Base-by-base conservation (phyloP, 2,329 filamentous ascomycete species). In the Cryphonectria japonica region DNA sequence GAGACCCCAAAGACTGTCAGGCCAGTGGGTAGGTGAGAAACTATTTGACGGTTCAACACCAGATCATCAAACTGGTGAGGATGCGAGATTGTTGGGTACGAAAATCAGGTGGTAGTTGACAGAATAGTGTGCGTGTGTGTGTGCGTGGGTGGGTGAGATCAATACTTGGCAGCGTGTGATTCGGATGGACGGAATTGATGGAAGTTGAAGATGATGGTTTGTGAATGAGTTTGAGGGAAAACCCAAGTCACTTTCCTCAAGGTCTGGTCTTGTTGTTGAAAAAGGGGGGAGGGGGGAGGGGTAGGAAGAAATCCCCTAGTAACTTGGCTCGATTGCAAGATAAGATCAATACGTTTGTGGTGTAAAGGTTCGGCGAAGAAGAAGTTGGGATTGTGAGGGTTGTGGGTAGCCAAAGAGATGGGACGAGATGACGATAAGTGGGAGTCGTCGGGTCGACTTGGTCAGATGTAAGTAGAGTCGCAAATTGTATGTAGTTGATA, bases 351-450 rank as follows among this genome's bases (percentile, higher is more conserved):
- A 16, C 54, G 5, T 50, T 50, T 7, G 22, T 50, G 54, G 54
- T 32, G 26, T 59, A 26, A 29, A 59, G 29, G 54, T 59, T 14
- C 19, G 9, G 26, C 14, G 29, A 34, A 32, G 13, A 59, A n/a
- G 7, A 50, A n/a, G 22, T 9, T 32, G 54, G 26, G 29, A 39
- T 61, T 39, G 59, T 19, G 59, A 37, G 37, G 37, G 2, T 11
- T 39, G 37, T 13, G 19, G 9, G 22, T 65, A 43, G 29, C 61
- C 19, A 22, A 34, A 65, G 11, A 65, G 41, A 65, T 50, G 14
- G 43, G 63, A 65, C 43, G 41, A 65, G 63, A 65, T 52, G 63
- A 29, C 29, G 52, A 65, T 16, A 37, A 46, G 43, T 11, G 63
- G n/a, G 62, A 32, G 41, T 13, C 26, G 22, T 37, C 29, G 29